Base-by-base conservation (phyloP, 2,329 filamentous ascomycete genomes). In the Endoconidiophora polonica region DNA sequence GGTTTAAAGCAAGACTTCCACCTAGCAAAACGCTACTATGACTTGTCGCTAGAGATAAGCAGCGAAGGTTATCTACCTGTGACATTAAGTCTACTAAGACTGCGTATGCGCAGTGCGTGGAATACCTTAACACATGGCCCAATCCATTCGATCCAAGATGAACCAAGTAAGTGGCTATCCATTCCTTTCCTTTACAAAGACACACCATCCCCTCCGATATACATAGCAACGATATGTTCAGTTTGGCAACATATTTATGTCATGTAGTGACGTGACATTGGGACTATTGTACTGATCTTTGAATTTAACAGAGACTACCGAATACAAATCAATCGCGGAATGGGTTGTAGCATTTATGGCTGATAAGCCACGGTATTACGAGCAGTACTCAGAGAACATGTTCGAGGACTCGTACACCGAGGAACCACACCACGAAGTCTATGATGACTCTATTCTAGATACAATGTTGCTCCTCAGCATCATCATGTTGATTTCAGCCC, bases 1-100 rank as follows among this genome's bases (percentile, higher is more conserved):
- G 86, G 88, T 2, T 76, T 96, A 18, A 82, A 84, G 49, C 91
- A 98, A 62, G 91, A 98, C 61, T 98, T 93, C 62, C 91, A 98
- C 60, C 78, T 98, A 51, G 91, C 93, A 2, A 98, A 98, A 66
- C 74, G 91, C 49, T 94, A 88, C 65, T 98, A 98, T 61, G 91
- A 98, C 59, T 75, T 91, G 54, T 90, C 91, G 1, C 68, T 95
- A 26, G 86, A 88, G 59, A 88, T 90, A 0, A 98, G 94, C 58
- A 74, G 81, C 45, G 93, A 98, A 64, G 88, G 91, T 0, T 96
- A 96, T 61, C 72, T 96, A 0, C 91, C 91, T 0, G 91, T 96
- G 3, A 86, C 86, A 9, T 68, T 98, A 26, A 90, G 86, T 55
- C 68, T 98, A 45, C 70, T 94, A 55, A 94, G 94, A 63, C 70